A percentile compares a stretch with the other conserved stretches of the same genome.
Conservation (phyloP, 441 rosid species). For the Omphalea diandra region DNA sequence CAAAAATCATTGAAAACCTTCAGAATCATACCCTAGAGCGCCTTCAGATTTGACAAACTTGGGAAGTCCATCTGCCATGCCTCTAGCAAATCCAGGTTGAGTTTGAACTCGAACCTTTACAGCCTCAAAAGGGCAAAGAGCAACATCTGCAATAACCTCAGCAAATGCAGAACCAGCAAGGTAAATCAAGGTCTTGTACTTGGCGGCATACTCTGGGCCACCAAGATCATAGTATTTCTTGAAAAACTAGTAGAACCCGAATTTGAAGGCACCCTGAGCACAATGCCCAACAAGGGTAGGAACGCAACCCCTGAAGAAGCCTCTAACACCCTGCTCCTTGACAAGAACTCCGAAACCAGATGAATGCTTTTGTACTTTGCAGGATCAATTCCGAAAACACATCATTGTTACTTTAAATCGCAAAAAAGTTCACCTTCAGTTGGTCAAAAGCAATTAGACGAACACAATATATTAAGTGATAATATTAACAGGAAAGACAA, state of each 20-base stretch:
- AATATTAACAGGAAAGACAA: too few relatives aligned
- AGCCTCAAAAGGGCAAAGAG: conserved; percentile 98
- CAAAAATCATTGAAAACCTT: neutral
- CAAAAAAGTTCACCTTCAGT: too few relatives aligned
- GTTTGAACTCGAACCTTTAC: conserved; percentile 99
- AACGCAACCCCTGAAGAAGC: conserved; percentile 99
- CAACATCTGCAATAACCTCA: conserved; percentile 97
- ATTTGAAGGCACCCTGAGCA: conserved; percentile 99
- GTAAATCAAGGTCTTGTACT: conserved; percentile 97
- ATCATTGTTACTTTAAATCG: conserved; percentile 13
- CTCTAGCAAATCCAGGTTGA: conserved; percentile 99
- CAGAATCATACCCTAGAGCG: conserved; percentile 59
- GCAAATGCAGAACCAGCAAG: conserved; percentile 99
- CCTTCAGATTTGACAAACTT: conserved; percentile 97
- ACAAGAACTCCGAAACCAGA: conserved; percentile 91
- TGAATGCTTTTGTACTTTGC: conserved; percentile 91
- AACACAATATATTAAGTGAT: too few relatives aligned
- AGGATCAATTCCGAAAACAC: conserved; percentile 81
- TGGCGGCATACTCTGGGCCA: conserved; percentile 83
- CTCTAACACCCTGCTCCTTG: conserved; percentile 89
- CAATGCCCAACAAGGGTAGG: conserved; percentile 97
- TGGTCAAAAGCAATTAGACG: too few relatives aligned
- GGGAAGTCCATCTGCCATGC: conserved; percentile 89
- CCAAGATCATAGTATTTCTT: conserved; percentile 93
- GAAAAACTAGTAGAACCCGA: conserved; percentile 95